phyloP scores from a whole-genome alignment of 2,329 filamentous ascomycete genomes.

The Erysiphe pulchra region DNA sequence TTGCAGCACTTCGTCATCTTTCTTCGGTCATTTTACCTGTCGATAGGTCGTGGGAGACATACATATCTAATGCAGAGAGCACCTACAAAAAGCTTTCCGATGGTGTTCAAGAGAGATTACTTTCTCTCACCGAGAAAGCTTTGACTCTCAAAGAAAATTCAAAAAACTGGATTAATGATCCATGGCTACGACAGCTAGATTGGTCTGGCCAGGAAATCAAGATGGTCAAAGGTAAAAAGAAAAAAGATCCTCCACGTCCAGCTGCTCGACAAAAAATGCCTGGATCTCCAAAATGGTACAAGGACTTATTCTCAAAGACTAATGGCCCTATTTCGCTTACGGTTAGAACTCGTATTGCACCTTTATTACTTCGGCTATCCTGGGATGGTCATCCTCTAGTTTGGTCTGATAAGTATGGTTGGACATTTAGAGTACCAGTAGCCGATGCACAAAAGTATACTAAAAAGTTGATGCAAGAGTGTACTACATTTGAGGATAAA shows the following conservation, averaged over 20 bases:
- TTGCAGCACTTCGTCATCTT: slow-evolving; percentile 79
- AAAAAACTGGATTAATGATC: slow-evolving; percentile 49
- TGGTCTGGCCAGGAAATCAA: slow-evolving; percentile 85
- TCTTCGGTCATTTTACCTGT: slow-evolving; percentile 82
- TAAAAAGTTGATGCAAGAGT: slow-evolving; percentile 44
- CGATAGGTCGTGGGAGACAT: slow-evolving; percentile 65
- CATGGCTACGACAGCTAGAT: slow-evolving; percentile 82
- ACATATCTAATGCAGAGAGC: slow-evolving; percentile 59
- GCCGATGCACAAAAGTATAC: slow-evolving; percentile 37
- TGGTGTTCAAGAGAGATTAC: slow-evolving; percentile 51
- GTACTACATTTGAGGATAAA: slow-evolving; percentile 54
- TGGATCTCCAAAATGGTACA: slow-evolving; percentile 91
- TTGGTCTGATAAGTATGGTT: slow-evolving; percentile 84
- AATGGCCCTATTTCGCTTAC: slow-evolving; percentile 48
- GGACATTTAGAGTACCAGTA: slow-evolving; percentile 60
- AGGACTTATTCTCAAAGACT: slow-evolving; percentile 53
- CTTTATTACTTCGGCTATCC: slow-evolving; percentile 54
- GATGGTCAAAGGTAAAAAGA: slow-evolving; percentile 81
- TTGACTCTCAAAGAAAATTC: slow-evolving; percentile 44
- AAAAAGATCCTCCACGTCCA: slow-evolving; percentile 51
- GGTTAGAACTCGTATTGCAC: slow-evolving; percentile 69
- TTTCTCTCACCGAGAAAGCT: slow-evolving; percentile 51
- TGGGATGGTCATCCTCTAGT: slow-evolving; percentile 80
- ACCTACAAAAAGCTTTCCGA: slow-evolving; percentile 57
- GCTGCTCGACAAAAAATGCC: slow-evolving; percentile 74